Conservation (phyloP, 108 stramenopile species). For the Nitzschia inconspicua region DNA sequence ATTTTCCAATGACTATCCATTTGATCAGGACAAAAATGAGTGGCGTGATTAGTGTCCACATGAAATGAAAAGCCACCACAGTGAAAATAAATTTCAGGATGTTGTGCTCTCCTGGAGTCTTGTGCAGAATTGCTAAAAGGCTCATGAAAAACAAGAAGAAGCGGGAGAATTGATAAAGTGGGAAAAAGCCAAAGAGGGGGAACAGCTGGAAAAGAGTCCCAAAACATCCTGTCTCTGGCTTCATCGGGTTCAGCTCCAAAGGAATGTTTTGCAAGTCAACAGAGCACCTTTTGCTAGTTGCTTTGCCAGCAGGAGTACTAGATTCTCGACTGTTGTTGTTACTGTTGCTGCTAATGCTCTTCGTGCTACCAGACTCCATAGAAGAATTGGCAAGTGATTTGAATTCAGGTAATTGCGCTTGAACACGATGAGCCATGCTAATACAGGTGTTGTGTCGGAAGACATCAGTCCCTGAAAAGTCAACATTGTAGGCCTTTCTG, state of each 20-base stretch:
- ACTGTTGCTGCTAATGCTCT: neutral
- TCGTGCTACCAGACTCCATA: neutral
- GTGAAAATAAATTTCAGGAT: slow-evolving; percentile 37
- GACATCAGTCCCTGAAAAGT: slow-evolving; percentile 49
- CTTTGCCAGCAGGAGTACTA: no score
- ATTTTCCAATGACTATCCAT: slow-evolving; percentile 56
- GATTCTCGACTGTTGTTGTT: no score
- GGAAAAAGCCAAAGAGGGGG: slow-evolving; percentile 39
- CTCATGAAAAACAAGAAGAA: slow-evolving; percentile 49
- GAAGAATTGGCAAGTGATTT: neutral
- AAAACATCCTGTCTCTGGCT: slow-evolving; percentile 9
- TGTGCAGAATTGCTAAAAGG: slow-evolving; percentile 26
- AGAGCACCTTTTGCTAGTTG: slow-evolving; percentile 4
- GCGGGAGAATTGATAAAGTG: slow-evolving; percentile 41
- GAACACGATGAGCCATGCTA: slow-evolving; percentile 39
- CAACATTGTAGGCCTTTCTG: slow-evolving; percentile 34
- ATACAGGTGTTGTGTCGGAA: slow-evolving; percentile 43
- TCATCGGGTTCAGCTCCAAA: slow-evolving; percentile 16
- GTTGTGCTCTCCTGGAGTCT: slow-evolving; percentile 25
- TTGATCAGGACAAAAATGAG: slow-evolving; percentile 50
- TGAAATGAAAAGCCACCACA: slow-evolving; percentile 36
- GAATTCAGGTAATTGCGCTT: slow-evolving; percentile 6
- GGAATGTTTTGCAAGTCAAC: slow-evolving; percentile 24
- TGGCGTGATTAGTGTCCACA: slow-evolving; percentile 45
- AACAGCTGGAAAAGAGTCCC: slow-evolving; percentile 33